phyloP scores from a whole-genome alignment of 768 basidiomycete species.

The Russula sp. region DNA sequence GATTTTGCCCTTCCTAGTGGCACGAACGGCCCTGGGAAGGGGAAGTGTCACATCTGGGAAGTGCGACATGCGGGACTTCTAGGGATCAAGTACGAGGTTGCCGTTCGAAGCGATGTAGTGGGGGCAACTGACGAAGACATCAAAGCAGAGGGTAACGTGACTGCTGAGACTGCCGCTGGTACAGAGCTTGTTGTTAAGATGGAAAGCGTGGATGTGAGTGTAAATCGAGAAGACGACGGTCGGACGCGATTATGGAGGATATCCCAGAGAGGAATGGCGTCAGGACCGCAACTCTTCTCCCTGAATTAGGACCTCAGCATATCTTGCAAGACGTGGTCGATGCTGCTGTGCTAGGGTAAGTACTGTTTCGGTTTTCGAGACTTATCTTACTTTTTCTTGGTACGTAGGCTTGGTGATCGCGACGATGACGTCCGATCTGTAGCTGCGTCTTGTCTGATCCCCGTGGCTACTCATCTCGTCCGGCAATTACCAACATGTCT shows the following conservation, averaged over 20 bases:
- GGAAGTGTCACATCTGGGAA: constrained; percentile 81
- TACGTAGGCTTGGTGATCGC: constrained; percentile 71
- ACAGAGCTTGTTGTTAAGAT: background rate
- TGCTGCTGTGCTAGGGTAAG: constrained; percentile 87
- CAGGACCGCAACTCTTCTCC: constrained; percentile 35
- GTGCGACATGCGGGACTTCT: constrained; percentile 96
- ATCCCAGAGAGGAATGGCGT: constrained; percentile 23
- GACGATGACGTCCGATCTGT: constrained; percentile 98
- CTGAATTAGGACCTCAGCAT: constrained; percentile 42
- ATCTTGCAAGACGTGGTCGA: constrained; percentile 82
- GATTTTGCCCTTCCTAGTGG: constrained; percentile 53
- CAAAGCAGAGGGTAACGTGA: constrained; percentile 29
- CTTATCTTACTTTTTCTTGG: constrained; percentile 7
- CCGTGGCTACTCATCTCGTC: constrained; percentile 82
- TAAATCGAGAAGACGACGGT: background rate
- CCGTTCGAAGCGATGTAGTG: constrained; percentile 84
- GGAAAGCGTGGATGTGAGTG: constrained; percentile 1
- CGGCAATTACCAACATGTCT: constrained; percentile 69
- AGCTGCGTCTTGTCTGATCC: constrained; percentile 86
- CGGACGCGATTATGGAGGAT: constrained; percentile 28
- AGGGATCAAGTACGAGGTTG: constrained; percentile 97
- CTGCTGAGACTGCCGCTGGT: constrained; percentile 1
- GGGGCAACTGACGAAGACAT: constrained; percentile 36
- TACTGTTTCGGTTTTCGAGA: constrained; percentile 11
- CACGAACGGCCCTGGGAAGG: constrained; percentile 35